A percentile compares a stretch with the other conserved stretches of the same genome.
phyloP scores from a whole-genome alignment of 1,139 yeast species.

The Chernovozyma aurita region DNA sequence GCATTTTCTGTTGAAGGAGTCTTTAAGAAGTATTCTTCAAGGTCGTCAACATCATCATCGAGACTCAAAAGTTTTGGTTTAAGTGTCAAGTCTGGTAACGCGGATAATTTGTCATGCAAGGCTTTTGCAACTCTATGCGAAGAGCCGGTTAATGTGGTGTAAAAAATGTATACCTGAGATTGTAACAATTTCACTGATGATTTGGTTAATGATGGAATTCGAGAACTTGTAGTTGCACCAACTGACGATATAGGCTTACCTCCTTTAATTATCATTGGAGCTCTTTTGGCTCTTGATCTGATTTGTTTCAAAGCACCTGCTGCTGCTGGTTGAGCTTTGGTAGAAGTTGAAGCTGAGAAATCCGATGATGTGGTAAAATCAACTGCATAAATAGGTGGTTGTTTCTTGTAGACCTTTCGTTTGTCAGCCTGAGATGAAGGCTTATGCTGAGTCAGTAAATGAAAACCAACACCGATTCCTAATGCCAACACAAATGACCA shows the following conservation, averaged over 20 bases:
- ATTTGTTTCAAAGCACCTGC: conserved; percentile 5
- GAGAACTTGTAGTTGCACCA: conserved; percentile 7
- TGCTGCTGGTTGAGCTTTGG: conserved; percentile 9
- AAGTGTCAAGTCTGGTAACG: conserved; percentile 27
- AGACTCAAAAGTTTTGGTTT: conserved; percentile 60
- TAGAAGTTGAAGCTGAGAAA: conserved; percentile 23
- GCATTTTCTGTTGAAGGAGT: conserved; percentile 42
- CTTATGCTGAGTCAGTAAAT: neutral
- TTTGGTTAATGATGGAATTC: conserved; percentile 24
- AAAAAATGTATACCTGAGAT: conserved; percentile 60
- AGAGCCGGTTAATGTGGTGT: conserved; percentile 82
- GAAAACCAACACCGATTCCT: conserved; percentile 8
- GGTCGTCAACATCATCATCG: conserved; percentile 78
- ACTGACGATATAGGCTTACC: conserved; percentile 21
- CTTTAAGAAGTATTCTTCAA: conserved; percentile 75
- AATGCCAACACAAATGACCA: conserved; percentile 18
- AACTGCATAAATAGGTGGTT: conserved; percentile 38
- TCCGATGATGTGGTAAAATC: conserved; percentile 30
- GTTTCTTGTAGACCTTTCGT: conserved; percentile 7
- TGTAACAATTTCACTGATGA: conserved; percentile 31
- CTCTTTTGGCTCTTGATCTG: conserved; percentile 23
- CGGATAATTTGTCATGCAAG: conserved; percentile 32
- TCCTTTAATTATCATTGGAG: conserved; percentile 40
- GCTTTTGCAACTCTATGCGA: conserved; percentile 64
- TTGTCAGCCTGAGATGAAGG: neutral